Evolutionary conservation across 2,329 filamentous ascomycete genomes (phyloP), one percentile per base, ranked within the genome.

Genomic region (Neophaeococcomyces mojaviensis): DNA sequence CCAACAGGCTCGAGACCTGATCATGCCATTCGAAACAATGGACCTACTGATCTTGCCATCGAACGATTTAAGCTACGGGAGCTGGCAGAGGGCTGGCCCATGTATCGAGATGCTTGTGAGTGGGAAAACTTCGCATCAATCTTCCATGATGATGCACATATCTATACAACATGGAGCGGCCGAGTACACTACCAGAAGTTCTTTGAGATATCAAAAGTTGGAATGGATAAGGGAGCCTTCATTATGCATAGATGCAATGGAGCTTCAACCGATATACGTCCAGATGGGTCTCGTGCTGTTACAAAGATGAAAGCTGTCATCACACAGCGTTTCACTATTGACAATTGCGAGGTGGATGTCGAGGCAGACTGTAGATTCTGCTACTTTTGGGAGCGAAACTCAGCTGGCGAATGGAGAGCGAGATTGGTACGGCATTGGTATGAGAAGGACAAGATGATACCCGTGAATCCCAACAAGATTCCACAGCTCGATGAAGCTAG

Each of bases 211-310:
- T 77, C 73, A 9, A 68, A 75, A 51, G 59, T 63, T 6, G 74
- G 73, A 47, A 74, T 76, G 59, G 62, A 68, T 18, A 62, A 64
- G 8, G 73, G 74, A 15, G 73, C 68, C 42, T 77, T 76, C 62
- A 78, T 78, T 61, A 74, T 76, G 72, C 75, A 78, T 55, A 73
- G 74, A 47, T 71, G 73, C 54, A 72, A 69, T 58, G 71, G 71
- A 18, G 72, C 68, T 1, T 56, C 65, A 4, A 69, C 70, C 22
- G 71, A 74, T 49, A 62, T 73, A 26, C 66, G 62, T 52, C 56
- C 55, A 9, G 49, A 55, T 8, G 62, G 53, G 7, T 55, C 51
- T 35, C 69, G 71, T 22, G 72, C 71, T 41, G 61, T 75, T 16
- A 71, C 71, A 50, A 74, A 74, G 62, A 74, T 74, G 71, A 74